These are phyloP conservation scores for Blepharisma stoltei DNA, from an alignment of 73 alveolate genomes.

Conservation along the genomic window DNA sequence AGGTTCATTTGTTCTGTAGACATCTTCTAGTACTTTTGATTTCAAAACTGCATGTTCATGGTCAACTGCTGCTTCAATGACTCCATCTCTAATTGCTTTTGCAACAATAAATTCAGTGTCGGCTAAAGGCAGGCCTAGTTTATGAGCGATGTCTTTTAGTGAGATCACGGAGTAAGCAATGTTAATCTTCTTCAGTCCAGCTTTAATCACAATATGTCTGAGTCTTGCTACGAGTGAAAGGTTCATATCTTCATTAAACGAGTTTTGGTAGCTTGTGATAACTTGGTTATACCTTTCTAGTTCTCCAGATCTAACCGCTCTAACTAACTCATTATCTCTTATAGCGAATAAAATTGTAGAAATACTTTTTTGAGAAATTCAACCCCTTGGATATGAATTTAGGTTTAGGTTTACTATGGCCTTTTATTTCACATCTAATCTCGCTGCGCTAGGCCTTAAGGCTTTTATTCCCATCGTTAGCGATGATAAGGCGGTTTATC, in stretches of 20 bases:
- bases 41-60: conserved; percentile 78
- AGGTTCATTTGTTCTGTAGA: conserved; percentile 91
- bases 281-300: conserved; percentile 78
- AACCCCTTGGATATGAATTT: too few relatives aligned
- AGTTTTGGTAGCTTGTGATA: conserved; percentile 56
- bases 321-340: conserved; percentile 68
- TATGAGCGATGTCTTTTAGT: conserved; percentile 81
- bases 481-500: too few relatives aligned
- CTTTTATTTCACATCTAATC: too few relatives aligned
- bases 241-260: conserved; percentile 46
- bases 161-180: conserved; percentile 82
- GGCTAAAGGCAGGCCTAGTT: conserved; percentile 74
- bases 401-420: too few relatives aligned
- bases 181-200: conserved; percentile 91
- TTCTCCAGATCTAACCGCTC: conserved; percentile 89
- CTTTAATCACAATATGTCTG: conserved; percentile 90
- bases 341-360: conserved; percentile 80
- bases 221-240: conserved; percentile 80
- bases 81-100: conserved; percentile 97
- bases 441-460: too few relatives aligned
- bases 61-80: conserved; percentile 87
- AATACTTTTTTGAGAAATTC: conserved; percentile 60
- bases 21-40: conserved; percentile 77
- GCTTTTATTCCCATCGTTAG: too few relatives aligned
- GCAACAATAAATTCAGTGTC: conserved; percentile 95